Evolutionary conservation across 176 grass and related monocot genomes (phyloP), one percentile per base, ranked within the genome.

Genomic region (Raddia distichophylla): DNA sequence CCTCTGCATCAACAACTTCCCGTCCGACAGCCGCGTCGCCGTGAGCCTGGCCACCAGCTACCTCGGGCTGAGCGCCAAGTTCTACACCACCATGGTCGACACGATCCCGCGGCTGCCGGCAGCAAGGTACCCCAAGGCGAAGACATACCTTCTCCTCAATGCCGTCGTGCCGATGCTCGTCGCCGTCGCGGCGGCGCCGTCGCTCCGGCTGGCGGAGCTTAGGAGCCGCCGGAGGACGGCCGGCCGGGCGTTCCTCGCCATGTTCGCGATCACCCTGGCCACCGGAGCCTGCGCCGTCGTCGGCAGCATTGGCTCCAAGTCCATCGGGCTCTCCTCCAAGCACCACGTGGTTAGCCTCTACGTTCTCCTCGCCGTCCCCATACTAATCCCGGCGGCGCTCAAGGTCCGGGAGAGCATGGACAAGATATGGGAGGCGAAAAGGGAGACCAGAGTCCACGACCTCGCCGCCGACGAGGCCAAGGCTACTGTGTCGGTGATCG

Each of bases 71-170:
- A 99, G 93, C 84, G 96, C 96, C 80, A 95, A 99, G 80, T 47
- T 95, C 58, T 99, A 93, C 87, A 88, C 93, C 8, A 88, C 88
- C 49, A 34, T 99, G 62, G 61, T 85, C 3, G 82, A 86, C 2
- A 84, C 87, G 7, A 55, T 93, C 13, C 85, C 87, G 9, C 42
- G 2, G 34, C 17, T 57, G 45, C 22, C 12, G 0, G 32, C 43
- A 64, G 33, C 47, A 0, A 51, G 75, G 76, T 80, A 69, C 60
- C 60, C 76, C 8, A 69, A 60, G 16, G 86, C 89, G 7, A 85
- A 93, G 85, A 49, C 70, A 5, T 99, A 93, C 80, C 96, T 99
- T 60, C 91, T 95, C 66, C 85, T 99, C 47, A 99, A 99, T 87
- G 91, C 96, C 51, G 67, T 91, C 74, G 72, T 89, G 18, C 96